phyloP scores from a whole-genome alignment of 768 basidiomycete species.

The Jaapia argillacea region DNA sequence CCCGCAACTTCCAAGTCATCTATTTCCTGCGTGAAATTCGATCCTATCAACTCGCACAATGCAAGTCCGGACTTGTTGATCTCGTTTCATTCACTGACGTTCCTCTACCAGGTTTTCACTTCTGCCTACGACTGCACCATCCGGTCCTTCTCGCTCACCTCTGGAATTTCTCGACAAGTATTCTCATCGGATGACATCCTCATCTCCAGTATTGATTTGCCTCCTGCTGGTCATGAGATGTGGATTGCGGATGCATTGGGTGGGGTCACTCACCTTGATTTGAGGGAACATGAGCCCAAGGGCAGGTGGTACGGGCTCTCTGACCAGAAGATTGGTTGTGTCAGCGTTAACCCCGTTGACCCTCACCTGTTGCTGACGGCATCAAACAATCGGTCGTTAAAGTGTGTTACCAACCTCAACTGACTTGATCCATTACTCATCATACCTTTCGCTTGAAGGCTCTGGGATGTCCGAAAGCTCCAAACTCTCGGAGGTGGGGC shows the following conservation, averaged over 20 bases:
- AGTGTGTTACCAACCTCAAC: slow-evolving; percentile 30
- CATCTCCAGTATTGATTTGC: slow-evolving; percentile 62
- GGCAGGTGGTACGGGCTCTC: slow-evolving; percentile 56
- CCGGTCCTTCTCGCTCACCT: slow-evolving; percentile 61
- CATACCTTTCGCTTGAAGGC: slow-evolving; percentile 26
- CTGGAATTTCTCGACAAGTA: slow-evolving; percentile 62
- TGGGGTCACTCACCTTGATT: slow-evolving; percentile 66
- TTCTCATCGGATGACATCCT: slow-evolving; percentile 51
- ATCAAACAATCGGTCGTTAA: slow-evolving; percentile 63
- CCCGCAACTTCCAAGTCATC: slow-evolving; percentile 73
- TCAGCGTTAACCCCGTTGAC: slow-evolving; percentile 69
- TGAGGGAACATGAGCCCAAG: slow-evolving; percentile 49
- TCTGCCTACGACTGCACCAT: slow-evolving; percentile 77
- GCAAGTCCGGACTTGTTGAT: slow-evolving; percentile 26
- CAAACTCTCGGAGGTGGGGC: slow-evolving; percentile 24
- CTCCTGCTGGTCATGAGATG: slow-evolving; percentile 63
- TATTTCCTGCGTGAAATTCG: slow-evolving; percentile 68
- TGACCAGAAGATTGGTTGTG: slow-evolving; percentile 64
- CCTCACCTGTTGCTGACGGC: slow-evolving; percentile 63
- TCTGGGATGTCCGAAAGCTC: slow-evolving; percentile 76
- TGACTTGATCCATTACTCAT: slow-evolving; percentile 1
- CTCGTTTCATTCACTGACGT: slow-evolving; percentile 1
- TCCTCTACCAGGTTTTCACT: slow-evolving; percentile 52
- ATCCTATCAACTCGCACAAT: slow-evolving; percentile 65
- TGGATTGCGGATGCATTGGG: slow-evolving; percentile 75